phyloP scores from a whole-genome alignment of 441 rosid genomes.

The Croton setiger region DNA sequence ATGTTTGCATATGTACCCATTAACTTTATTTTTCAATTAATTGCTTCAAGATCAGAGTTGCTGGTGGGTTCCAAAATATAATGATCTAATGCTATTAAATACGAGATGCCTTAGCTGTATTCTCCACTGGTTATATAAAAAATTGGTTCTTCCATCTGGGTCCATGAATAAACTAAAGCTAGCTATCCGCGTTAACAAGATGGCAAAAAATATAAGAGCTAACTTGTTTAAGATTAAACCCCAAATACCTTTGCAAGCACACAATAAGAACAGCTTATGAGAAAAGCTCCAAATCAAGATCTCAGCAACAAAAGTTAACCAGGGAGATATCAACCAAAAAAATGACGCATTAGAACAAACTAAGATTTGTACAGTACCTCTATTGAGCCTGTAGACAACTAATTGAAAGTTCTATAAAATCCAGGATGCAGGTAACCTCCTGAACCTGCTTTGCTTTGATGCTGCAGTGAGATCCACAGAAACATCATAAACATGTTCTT shows the following conservation, averaged over 20 bases:
- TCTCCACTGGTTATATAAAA: too few species aligned
- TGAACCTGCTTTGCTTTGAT: conserved; percentile 67
- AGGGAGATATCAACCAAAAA: background rate
- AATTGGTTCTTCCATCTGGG: background rate
- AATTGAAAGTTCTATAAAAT: conserved; percentile 52
- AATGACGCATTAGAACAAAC: conserved; percentile 30
- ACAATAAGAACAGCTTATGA: background rate
- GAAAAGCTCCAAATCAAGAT: background rate
- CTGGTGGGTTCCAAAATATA: background rate
- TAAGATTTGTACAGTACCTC: conserved; percentile 58
- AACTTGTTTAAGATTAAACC: background rate
- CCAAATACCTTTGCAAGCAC: background rate
- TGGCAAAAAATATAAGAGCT: background rate
- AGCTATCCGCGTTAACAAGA: background rate
- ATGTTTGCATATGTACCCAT: background rate
- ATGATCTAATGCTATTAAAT: background rate
- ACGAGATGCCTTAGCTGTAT: background rate
- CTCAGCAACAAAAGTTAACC: background rate
- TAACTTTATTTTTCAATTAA: background rate
- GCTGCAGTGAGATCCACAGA: conserved; percentile 78
- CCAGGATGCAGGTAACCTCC: conserved; percentile 62
- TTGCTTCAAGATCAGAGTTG: background rate
- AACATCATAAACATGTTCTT: conserved; percentile 37
- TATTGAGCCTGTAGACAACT: conserved; percentile 48
- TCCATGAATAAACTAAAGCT: background rate